phyloP scores from a whole-genome alignment of 1,139 yeast species.

The Kurtzmaniella quercitrusa region DNA sequence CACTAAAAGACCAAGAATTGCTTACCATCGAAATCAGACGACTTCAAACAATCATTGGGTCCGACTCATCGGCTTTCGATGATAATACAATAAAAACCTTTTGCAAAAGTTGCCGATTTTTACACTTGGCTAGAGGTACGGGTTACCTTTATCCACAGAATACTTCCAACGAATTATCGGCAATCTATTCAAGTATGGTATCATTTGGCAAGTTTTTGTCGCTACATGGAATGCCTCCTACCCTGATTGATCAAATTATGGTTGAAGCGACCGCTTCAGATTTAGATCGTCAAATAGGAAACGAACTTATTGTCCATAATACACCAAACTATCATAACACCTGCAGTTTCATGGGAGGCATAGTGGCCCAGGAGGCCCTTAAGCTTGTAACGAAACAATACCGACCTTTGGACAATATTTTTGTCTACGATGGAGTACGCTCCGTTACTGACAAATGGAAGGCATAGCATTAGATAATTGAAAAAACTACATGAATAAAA shows the following conservation, averaged over 20 bases:
- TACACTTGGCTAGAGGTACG: conserved; percentile 34
- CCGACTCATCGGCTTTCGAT: conserved; percentile 18
- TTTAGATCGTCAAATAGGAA: conserved; percentile 16
- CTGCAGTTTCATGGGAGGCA: conserved; percentile 62
- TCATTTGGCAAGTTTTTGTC: neutral
- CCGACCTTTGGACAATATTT: conserved; percentile 62
- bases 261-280: conserved; percentile 2
- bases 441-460: conserved; percentile 51
- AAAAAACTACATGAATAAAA: conserved; percentile 3
- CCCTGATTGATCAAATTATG: conserved; percentile 1
- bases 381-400: conserved; percentile 69
- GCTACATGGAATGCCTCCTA: neutral
- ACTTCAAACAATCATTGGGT: conserved; percentile 14
- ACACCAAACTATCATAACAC: conserved; percentile 31
- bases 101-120: conserved; percentile 52
- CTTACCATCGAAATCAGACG: conserved; percentile 33
- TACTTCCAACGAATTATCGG: neutral
- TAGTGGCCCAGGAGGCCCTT: conserved; percentile 72
- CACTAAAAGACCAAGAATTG: conserved; percentile 42
- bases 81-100: conserved; percentile 45
- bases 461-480: conserved; percentile 19
- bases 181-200: neutral
- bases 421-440: conserved; percentile 64
- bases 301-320: conserved; percentile 29
- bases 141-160: neutral